Evolutionary conservation across 2,329 filamentous ascomycete species (phyloP), one percentile per base, ranked within the genome.

Genomic region (Phialophora macrospora): DNA sequence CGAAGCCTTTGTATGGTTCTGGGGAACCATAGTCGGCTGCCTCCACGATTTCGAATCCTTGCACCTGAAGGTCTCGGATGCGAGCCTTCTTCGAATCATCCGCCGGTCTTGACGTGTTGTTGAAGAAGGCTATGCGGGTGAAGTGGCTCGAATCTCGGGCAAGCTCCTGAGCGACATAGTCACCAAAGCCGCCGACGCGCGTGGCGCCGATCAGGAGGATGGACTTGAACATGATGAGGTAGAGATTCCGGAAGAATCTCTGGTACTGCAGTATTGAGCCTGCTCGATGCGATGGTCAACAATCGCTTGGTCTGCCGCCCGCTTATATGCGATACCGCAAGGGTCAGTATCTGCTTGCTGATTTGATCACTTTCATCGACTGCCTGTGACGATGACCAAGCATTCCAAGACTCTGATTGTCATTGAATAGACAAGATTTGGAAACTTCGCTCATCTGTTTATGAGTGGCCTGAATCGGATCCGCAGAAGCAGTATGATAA

Each of bases 1-100:
- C 64, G 57, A 68, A 64, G 24, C 67, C 67, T 30, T 61, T 46
- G 34, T 61, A 61, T n/a, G 59, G 3, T 22, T 41, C 32, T 3
- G 59, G 32, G 9, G 59, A 61, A 55, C 32, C 22, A 55, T 61
- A 61, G 32, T 30, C 32, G n/a, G 59, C 48, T 12, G 59, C 28
- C 30, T 52, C 28, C 32, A 61, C 34, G 17, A 61, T 52, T 14
- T 61, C 59, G 28, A 61, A 61, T 28, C 59, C 59, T 22, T 26
- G 30, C 20, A 49, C 26, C 24, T 55, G 49, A 9, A 61, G 38
- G 3, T 55, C 32, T 20, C 41, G 59, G 12, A 61, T 24, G 22
- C 48, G 32, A 4, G 59, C 49, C 34, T 46, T 54, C 34, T 61
- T 61, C 48, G 49, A 28, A 20, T 46, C 32, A 20, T 61, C 49